These are phyloP conservation scores for Lagenaria siceraria DNA, from an alignment of 306 rosid genomes.

Conservation along the genomic window DNA sequence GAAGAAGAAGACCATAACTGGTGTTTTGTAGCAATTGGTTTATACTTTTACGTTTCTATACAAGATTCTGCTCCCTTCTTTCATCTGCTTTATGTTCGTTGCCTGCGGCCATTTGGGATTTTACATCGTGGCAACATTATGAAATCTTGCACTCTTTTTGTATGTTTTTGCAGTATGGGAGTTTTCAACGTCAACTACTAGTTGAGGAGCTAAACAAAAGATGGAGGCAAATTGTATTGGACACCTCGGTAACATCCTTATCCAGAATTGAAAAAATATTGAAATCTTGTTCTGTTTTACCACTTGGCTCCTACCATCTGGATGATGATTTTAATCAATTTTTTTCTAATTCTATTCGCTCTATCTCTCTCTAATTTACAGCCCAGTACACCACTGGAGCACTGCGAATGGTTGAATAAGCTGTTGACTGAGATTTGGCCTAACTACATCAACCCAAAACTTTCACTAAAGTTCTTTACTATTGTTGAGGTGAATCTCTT, in stretches of 20 bases:
- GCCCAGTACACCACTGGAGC: constrained; percentile 90
- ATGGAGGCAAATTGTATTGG: constrained; percentile 63
- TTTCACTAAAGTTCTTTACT: constrained; percentile 53
- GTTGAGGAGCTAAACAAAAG: constrained; percentile 79
- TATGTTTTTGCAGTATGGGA: constrained; percentile 63
- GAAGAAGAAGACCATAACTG: neutral
- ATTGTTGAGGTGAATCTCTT: constrained; percentile 60
- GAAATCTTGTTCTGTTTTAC: neutral
- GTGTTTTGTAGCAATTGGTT: neutral
- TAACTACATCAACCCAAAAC: constrained; percentile 44
- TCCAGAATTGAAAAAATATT: neutral
- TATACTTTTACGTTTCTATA: neutral
- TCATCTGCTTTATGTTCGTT: neutral
- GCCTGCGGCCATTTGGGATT: neutral
- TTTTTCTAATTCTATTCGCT: neutral
- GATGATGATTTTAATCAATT: neutral
- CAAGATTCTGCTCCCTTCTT: neutral
- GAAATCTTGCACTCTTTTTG: neutral
- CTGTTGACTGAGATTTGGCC: constrained; percentile 77
- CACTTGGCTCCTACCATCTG: neutral
- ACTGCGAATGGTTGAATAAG: constrained; percentile 86
- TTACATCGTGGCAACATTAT: constrained; percentile 6
- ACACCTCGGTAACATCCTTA: constrained; percentile 42
- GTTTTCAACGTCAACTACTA: constrained; percentile 51
- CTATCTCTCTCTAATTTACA: constrained; percentile 14